Conservation (phyloP, 2,329 filamentous ascomycete species). For the Beauveria sp. region DNA sequence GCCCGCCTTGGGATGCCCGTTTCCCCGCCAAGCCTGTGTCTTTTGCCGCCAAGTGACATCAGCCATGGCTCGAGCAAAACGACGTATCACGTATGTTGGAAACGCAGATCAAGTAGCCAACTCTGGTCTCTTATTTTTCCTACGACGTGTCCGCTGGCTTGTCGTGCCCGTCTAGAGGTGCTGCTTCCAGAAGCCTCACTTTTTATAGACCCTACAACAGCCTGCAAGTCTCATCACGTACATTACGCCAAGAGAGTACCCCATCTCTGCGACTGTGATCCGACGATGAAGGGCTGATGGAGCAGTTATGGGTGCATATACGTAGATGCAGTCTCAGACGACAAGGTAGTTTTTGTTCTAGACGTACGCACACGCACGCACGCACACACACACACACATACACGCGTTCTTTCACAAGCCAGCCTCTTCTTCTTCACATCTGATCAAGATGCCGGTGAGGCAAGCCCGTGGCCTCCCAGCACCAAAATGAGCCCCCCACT, state of each 20-base stretch:
- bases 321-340: neutral
- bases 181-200: neutral
- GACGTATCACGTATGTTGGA: neutral
- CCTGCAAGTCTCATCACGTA: neutral
- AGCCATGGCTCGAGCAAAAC: neutral
- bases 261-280: neutral
- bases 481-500: neutral
- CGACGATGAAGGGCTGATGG: neutral
- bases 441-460: neutral
- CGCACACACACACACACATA: neutral
- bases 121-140: too few species aligned
- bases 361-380: neutral
- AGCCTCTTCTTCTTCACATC: neutral
- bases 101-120: too few species aligned
- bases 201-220: neutral
- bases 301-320: neutral
- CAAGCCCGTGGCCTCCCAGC: neutral
- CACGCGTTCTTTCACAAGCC: neutral
- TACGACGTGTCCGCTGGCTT: neutral
- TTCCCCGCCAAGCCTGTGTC: neutral
- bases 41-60: conserved; percentile 10
- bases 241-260: neutral
- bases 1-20: neutral
- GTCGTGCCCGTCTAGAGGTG: neutral
- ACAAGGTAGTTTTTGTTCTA: neutral